Evolutionary conservation across 768 basidiomycete species (phyloP).

Genomic region (Sutorius australiensis): DNA sequence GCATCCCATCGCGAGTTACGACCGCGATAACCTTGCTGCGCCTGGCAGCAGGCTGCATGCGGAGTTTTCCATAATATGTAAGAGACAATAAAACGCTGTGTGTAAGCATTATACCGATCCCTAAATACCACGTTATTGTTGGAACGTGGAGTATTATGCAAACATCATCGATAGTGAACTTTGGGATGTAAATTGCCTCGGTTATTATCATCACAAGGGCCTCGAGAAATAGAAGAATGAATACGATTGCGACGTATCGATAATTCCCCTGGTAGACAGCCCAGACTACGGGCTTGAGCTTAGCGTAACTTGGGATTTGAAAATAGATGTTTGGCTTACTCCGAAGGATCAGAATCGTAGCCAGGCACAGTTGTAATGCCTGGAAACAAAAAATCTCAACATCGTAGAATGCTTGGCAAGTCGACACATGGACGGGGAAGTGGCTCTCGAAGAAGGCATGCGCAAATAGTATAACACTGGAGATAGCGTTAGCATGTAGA

Average conservation of each 20-base stretch:
- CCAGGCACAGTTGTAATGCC: constrained; percentile 12
- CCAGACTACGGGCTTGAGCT: constrained; percentile 4
- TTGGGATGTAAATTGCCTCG: not conserved
- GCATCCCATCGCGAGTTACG: constrained; percentile 14
- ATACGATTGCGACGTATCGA: not conserved
- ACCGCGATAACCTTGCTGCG: constrained; percentile 12
- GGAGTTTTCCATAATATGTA: constrained; percentile 14
- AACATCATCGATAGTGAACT: constrained; percentile 4
- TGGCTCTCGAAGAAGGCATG: not conserved
- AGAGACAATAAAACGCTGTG: constrained; percentile 15
- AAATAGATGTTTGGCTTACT: constrained; percentile 9
- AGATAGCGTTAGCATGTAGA: constrained; percentile 1
- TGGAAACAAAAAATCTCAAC: constrained; percentile 4
- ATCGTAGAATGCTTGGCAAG: constrained; percentile 2
- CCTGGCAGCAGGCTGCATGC: constrained; percentile 6
- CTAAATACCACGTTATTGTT: not conserved
- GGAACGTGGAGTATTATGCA: constrained; percentile 10
- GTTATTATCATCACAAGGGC: not conserved
- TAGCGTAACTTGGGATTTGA: not conserved
- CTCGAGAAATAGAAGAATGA: constrained; percentile 6
- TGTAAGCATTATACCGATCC: constrained; percentile 4
- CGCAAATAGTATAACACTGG: constrained; percentile 6
- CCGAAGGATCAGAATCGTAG: constrained; percentile 16
- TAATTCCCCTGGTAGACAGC: constrained; percentile 12
- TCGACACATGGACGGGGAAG: not conserved